Percentiles rank a stretch among this genome's conserved stretches.
Conservation (phyloP, 192 early-diverging fungal genomes). For the Linnemannia hyalina region DNA sequence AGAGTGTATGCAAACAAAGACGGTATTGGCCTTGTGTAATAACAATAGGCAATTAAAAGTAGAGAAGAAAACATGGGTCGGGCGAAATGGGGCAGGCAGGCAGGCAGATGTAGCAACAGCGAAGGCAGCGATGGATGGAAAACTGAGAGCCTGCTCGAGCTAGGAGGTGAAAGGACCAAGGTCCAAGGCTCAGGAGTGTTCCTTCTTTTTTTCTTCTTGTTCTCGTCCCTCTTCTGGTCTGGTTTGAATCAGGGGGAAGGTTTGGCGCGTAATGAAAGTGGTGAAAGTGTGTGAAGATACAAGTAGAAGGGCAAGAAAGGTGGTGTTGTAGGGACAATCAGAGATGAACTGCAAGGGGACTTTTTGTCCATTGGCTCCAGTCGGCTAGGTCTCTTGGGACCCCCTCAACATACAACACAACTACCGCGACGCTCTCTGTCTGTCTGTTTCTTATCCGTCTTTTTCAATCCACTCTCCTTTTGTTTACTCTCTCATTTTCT, state of each 20-base stretch:
- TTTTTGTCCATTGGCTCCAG: neutral
- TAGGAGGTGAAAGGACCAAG: constrained; percentile 9
- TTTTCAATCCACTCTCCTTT: neutral
- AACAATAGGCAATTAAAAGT: neutral
- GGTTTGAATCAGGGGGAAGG: neutral
- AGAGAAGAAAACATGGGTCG: neutral
- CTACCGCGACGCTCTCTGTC: neutral
- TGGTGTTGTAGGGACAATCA: neutral
- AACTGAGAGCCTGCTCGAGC: constrained; percentile 12
- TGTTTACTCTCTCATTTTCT: neutral
- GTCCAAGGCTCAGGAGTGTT: neutral
- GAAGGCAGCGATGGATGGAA: neutral
- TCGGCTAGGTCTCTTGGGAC: neutral
- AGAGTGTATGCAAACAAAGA: neutral
- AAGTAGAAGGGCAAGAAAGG: neutral
- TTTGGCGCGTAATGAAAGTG: neutral
- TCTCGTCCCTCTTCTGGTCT: neutral
- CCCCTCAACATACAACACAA: neutral
- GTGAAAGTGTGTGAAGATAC: neutral
- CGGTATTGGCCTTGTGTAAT: neutral
- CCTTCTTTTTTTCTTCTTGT: neutral
- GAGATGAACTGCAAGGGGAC: constrained; percentile 19
- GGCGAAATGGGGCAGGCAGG: neutral
- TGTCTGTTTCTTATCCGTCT: neutral
- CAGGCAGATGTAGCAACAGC: neutral